phyloP scores from a whole-genome alignment of 768 basidiomycete genomes.

The Rubroboletus pulcherrimus region DNA sequence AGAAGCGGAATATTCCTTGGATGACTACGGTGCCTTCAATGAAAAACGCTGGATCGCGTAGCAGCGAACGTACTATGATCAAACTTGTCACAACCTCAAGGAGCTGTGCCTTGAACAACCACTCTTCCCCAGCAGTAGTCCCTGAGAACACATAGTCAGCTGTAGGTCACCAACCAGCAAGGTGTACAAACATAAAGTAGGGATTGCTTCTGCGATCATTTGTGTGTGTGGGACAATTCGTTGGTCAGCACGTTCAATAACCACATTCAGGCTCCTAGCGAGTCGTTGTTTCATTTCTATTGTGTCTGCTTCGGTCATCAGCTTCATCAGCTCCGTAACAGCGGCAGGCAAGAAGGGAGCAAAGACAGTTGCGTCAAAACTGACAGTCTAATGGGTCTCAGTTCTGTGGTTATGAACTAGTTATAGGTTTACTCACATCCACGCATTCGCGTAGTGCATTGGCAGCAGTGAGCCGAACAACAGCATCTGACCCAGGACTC shows the following conservation, averaged over 20 bases:
- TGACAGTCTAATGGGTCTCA: constrained; percentile 46
- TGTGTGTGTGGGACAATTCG: constrained; percentile 68
- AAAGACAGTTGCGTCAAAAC: constrained; percentile 61
- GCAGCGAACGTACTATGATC: constrained; percentile 47
- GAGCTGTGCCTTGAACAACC: constrained; percentile 67
- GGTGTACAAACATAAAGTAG: constrained; percentile 58
- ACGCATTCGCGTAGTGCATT: constrained; percentile 77
- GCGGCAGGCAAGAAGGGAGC: constrained; percentile 61
- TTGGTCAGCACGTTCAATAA: constrained; percentile 51
- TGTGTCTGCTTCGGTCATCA: constrained; percentile 71
- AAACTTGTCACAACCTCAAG: constrained; percentile 68
- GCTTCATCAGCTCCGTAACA: constrained; percentile 60
- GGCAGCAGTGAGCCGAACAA: constrained; percentile 84
- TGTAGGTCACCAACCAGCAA: background rate
- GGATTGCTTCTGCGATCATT: constrained; percentile 61
- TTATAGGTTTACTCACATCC: constrained; percentile 56
- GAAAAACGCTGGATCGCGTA: background rate
- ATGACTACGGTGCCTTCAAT: constrained; percentile 46
- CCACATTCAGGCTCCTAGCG: constrained; percentile 60
- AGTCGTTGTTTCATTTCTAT: constrained; percentile 75
- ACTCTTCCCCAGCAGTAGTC: constrained; percentile 63
- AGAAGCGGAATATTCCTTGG: constrained; percentile 55
- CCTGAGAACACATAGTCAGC: constrained; percentile 41
- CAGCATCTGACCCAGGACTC: constrained; percentile 69
- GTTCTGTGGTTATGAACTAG: background rate